Percentiles rank a stretch among this genome's conserved stretches.
Evolutionary conservation across 1,139 yeast genomes (phyloP).

Genomic region (Yamadazyma kanchanaburiensis): DNA sequence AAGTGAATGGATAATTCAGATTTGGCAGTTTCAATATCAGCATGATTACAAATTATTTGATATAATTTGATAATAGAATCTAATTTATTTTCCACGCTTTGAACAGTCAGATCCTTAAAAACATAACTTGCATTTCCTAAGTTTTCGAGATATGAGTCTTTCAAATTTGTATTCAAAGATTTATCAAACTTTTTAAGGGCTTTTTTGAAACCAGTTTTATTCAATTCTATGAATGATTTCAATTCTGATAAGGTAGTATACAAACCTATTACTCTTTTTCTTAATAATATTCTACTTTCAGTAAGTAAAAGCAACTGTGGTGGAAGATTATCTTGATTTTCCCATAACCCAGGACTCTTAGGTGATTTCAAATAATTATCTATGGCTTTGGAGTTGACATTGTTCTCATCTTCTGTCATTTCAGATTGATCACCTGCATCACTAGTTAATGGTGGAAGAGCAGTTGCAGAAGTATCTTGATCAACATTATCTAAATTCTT

Average conservation of each 20-base stretch:
- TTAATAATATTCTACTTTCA: conserved; percentile 48
- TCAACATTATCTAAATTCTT: neutral
- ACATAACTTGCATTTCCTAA: conserved; percentile 32
- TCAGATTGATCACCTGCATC: conserved; percentile 14
- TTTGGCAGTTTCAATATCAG: conserved; percentile 40
- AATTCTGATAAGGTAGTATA: conserved; percentile 62
- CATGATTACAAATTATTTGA: conserved; percentile 42
- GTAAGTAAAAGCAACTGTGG: conserved; percentile 40
- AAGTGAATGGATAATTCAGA: conserved; percentile 56
- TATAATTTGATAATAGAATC: conserved; percentile 34
- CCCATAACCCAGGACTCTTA: conserved; percentile 36
- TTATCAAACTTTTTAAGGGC: conserved; percentile 71
- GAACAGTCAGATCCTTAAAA: conserved; percentile 38
- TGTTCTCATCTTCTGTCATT: conserved; percentile 22
- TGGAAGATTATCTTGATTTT: conserved; percentile 24
- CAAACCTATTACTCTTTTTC: conserved; percentile 54
- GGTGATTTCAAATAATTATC: conserved; percentile 40
- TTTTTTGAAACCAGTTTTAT: conserved; percentile 64
- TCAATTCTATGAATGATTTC: conserved; percentile 63
- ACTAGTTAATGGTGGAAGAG: conserved; percentile 1
- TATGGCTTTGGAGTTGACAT: conserved; percentile 20
- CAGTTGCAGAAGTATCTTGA: conserved; percentile 1
- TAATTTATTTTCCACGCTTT: conserved; percentile 41
- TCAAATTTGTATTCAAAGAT: conserved; percentile 43
- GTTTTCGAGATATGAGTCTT: conserved; percentile 32